Evolutionary conservation across 139 green algal genomes (phyloP).

Genomic region (Picochlorum sp.): DNA sequence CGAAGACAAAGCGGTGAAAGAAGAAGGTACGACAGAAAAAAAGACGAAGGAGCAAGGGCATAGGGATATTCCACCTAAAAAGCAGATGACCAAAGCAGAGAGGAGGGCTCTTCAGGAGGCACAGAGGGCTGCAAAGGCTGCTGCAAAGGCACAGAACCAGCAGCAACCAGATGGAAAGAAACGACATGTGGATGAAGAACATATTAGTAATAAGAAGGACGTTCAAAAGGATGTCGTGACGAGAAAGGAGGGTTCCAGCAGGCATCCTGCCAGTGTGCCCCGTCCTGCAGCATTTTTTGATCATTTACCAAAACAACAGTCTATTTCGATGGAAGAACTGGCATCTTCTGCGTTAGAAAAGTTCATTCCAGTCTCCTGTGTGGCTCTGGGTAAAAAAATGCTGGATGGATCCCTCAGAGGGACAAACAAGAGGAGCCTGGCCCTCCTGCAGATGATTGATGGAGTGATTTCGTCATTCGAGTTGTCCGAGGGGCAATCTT

Average conservation of each 20-base stretch:
- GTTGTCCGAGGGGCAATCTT: conserved; percentile 49
- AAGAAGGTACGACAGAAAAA: too few relatives aligned
- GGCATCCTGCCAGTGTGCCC: conserved; percentile 17
- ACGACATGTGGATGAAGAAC: not conserved
- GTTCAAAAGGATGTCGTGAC: not conserved
- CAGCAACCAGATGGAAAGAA: not conserved
- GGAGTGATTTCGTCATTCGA: conserved; percentile 53
- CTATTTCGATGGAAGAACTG: conserved; percentile 15
- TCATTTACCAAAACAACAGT: conserved; percentile 69
- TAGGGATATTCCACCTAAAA: conserved; percentile 5
- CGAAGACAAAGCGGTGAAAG: too few relatives aligned
- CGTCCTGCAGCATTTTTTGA: conserved; percentile 65
- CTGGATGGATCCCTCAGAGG: conserved; percentile 66
- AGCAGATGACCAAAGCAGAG: conserved; percentile 69
- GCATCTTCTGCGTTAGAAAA: conserved; percentile 10
- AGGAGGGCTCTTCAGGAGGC: conserved; percentile 66
- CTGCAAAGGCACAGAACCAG: conserved; percentile 4
- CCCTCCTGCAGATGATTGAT: conserved; percentile 71
- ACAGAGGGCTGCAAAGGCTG: conserved; percentile 71
- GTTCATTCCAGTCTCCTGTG: conserved; percentile 56
- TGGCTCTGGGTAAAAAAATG: conserved; percentile 74
- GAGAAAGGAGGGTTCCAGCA: conserved; percentile 2
- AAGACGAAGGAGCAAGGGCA: too few relatives aligned
- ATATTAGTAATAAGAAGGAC: not conserved
- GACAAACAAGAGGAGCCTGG: conserved; percentile 73